Evolutionary conservation across 768 basidiomycete species (phyloP).

Genomic region (Paxillus involutus): DNA sequence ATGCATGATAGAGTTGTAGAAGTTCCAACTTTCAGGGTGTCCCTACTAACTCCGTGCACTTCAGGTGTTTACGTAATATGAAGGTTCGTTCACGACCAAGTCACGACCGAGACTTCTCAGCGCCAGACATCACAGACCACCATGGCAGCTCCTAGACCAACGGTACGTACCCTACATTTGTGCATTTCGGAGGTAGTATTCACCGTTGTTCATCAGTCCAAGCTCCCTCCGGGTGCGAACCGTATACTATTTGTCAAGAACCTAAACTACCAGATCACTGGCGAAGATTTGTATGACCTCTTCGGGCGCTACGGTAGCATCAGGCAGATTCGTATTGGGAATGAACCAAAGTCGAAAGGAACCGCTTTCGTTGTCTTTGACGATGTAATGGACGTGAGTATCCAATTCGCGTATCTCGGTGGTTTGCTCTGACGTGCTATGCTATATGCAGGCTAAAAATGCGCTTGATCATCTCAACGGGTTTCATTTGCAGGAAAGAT

Average conservation of each 20-base stretch:
- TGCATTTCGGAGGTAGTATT: background rate
- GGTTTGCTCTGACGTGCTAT: slow-evolving; percentile 13
- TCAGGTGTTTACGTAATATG: slow-evolving; percentile 1
- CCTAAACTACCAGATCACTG: slow-evolving; percentile 88
- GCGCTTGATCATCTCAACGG: slow-evolving; percentile 96
- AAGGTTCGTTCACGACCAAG: background rate
- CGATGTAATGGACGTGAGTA: slow-evolving; percentile 90
- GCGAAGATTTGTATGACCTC: slow-evolving; percentile 93
- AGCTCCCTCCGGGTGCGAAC: slow-evolving; percentile 90
- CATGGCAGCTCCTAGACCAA: slow-evolving; percentile 69
- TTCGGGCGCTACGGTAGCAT: slow-evolving; percentile 98
- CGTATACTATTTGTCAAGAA: slow-evolving; percentile 94
- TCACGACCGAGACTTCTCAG: background rate
- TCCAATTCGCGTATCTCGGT: background rate
- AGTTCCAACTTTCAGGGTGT: too few relatives aligned
- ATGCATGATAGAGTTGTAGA: too few relatives aligned
- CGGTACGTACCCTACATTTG: slow-evolving; percentile 38
- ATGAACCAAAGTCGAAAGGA: slow-evolving; percentile 88
- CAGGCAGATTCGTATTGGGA: slow-evolving; percentile 92
- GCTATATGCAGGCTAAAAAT: slow-evolving; percentile 76
- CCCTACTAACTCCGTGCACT: background rate
- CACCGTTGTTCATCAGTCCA: slow-evolving; percentile 47
- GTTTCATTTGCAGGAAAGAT: slow-evolving; percentile 97
- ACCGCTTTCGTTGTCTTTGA: slow-evolving; percentile 97
- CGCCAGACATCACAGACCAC: slow-evolving; percentile 7